A percentile compares a stretch with the other conserved stretches of the same genome.
Evolutionary conservation across 805 yeast species (phyloP).

Genomic region (Cephaloascus fragrans): DNA sequence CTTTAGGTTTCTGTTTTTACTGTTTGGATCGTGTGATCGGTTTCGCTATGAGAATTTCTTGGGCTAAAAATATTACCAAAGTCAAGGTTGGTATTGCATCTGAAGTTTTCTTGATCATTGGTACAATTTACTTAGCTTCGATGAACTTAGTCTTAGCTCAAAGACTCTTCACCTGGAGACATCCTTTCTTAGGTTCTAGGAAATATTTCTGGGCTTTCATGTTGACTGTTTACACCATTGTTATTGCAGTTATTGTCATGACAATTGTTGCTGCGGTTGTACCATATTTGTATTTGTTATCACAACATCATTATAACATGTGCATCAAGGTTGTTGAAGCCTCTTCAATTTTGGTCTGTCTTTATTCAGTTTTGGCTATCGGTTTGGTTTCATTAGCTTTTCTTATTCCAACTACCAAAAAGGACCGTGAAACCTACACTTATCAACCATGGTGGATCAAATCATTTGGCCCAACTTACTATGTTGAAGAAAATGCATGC

Average conservation of each 20-base stretch:
- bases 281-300: constrained; percentile 49
- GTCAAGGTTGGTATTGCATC: constrained; percentile 45
- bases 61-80: constrained; percentile 44
- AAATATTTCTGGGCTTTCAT: constrained; percentile 39
- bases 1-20: constrained; percentile 45
- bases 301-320: constrained; percentile 31
- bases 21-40: constrained; percentile 47
- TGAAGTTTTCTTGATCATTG: constrained; percentile 44
- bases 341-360: constrained; percentile 32
- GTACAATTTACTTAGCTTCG: constrained; percentile 49
- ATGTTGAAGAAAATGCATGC: constrained; percentile 43
- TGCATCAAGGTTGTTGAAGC: constrained; percentile 48
- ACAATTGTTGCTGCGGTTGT: constrained; percentile 54
- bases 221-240: constrained; percentile 41
- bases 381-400: constrained; percentile 41
- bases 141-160: constrained; percentile 60
- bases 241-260: constrained; percentile 52
- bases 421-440: constrained; percentile 40
- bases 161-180: constrained; percentile 68
- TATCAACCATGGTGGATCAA: constrained; percentile 79
- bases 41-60: constrained; percentile 43
- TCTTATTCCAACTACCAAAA: constrained; percentile 41
- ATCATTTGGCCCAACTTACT: constrained; percentile 48
- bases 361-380: constrained; percentile 47
- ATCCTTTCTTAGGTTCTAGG: constrained; percentile 57